Evolutionary conservation across 345 rosid species (phyloP), one percentile per base, ranked within the genome.

Genomic region (Euphorbia tirucalli): DNA sequence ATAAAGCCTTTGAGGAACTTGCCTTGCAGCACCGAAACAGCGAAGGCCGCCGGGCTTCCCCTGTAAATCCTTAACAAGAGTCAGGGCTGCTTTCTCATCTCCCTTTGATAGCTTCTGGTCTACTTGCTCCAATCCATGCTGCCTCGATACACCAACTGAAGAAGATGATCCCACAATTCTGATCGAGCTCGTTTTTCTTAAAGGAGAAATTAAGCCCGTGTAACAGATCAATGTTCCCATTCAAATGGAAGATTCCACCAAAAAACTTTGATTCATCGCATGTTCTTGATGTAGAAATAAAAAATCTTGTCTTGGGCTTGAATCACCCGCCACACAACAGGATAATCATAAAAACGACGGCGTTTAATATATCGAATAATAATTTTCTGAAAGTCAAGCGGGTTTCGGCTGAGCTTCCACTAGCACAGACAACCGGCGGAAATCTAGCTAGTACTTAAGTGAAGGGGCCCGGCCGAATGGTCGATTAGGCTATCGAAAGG

Each of bases 1-100:
- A 74, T 92, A 92, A 4, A 91, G 96, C 76, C 97, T 87, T 72
- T 89, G 96, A 0, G 96, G 98, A 69, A 91, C 96, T 92, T 90
- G 97, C 55, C 97, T 82, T 5, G 89, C 93, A 6, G 92, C 84
- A 1, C 93, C 96, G 54, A 91, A 94, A 69, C 96, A 88, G 35
- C 86, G 77, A 59, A 91, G 90, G 0, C 97, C 97, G 11, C 85
- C 90, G 2, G 95, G 85, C 68, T 87, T 90, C 8, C 95, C 98
- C 71, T 86, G 93, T 73, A 85, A 79, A 66, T 89, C 89, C 59
- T 83, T 90, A 61, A 94, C 81, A 49, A 91, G 83, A 55, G 88
- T 75, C 13, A 90, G 83, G 27, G 98, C 97, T 39, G 89, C 84
- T 80, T 84, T 87, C 49, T 91, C 98, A 70, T 94, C 83, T 81